These are phyloP conservation scores for Hydnomerulius pinastri DNA, from an alignment of 768 basidiomycete species.

Conservation along the genomic window DNA sequence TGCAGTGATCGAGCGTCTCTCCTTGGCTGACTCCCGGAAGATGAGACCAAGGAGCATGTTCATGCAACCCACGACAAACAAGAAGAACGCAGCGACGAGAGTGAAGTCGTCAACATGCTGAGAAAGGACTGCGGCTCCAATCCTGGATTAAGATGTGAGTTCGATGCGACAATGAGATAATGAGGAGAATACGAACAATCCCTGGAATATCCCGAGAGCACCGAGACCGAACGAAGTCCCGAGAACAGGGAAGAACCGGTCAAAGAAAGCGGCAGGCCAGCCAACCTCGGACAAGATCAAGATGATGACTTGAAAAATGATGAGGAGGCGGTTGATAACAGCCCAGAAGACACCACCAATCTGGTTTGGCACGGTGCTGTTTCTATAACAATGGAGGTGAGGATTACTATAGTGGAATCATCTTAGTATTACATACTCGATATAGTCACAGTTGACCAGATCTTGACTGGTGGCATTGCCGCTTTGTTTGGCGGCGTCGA, in stretches of 20 bases:
- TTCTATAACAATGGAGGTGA: conserved; percentile 42
- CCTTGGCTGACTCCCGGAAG: conserved; percentile 63
- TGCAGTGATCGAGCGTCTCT: conserved; percentile 60
- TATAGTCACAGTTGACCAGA: conserved; percentile 70
- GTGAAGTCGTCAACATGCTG: conserved; percentile 87
- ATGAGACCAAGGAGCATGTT: conserved; percentile 80
- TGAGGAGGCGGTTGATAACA: conserved; percentile 82
- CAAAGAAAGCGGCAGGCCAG: conserved; percentile 79
- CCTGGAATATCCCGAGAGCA: conserved; percentile 84
- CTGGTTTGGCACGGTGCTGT: conserved; percentile 87
- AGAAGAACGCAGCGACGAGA: conserved; percentile 88
- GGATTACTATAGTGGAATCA: not conserved
- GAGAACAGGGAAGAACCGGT: conserved; percentile 83
- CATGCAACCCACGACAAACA: conserved; percentile 88
- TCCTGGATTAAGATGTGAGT: conserved; percentile 38
- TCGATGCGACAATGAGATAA: not conserved
- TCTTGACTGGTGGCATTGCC: conserved; percentile 32
- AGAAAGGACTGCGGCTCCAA: conserved; percentile 70
- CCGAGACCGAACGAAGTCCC: conserved; percentile 85
- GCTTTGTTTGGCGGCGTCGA: conserved; percentile 43
- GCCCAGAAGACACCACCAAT: conserved; percentile 92
- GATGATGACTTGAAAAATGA: conserved; percentile 80
- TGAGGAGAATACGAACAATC: conserved; percentile 54
- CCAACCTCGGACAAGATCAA: conserved; percentile 83
- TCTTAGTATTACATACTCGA: conserved; percentile 53